Evolutionary conservation across 2,329 filamentous ascomycete genomes (phyloP), one percentile per base, ranked within the genome.

Genomic region (Graphilbum ipis-grandicollis): DNA sequence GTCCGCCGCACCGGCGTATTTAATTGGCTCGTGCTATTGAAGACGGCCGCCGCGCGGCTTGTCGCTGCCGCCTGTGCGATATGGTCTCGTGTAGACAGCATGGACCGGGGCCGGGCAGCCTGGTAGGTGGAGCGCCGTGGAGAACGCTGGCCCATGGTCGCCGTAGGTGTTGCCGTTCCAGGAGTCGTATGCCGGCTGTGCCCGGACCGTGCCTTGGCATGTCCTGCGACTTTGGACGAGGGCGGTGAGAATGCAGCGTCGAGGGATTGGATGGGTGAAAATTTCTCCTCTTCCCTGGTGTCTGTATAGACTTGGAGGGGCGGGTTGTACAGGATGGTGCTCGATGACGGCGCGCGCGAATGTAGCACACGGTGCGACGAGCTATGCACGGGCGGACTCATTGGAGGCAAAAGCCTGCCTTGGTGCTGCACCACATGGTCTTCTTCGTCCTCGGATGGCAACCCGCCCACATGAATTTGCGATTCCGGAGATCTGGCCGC

Each of bases 251-350:
- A 58, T 42, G 38, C 12, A 8, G 18, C 22, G 14, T 31, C 29
- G 2, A 39, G 34, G 3, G 42, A 39, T 9, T 34, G 41, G 4
- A 17, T 29, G 5, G 19, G 35, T 3, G 19, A 21, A 13, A 30
- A 30, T 9, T 31, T 33, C n/a, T 32, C 39, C 12, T 32, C 33
- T 10, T 32, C 33, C 6, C 31, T 26, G 9, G 38, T 30, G 19
- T 65, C 59, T 23, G 42, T 15, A 7, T n/a, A n/a, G n/a, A n/a
- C n/a, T 31, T 15, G 2, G 46, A 60, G 0, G 85, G n/a, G n/a
- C n/a, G n/a, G 85, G 25, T 81, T 85, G 56, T 80, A 93, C 1
- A 93, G 62, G 37, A 92, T 85, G 0, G 86, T 93, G 46, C 77
- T 83, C 17, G 75, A 79, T 0, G 86, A 93, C 4, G 79, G 54